Evolutionary conservation across 805 yeast genomes (phyloP), one percentile per base, ranked within the genome.

Genomic region (Barnettozyma wickerhamii): DNA sequence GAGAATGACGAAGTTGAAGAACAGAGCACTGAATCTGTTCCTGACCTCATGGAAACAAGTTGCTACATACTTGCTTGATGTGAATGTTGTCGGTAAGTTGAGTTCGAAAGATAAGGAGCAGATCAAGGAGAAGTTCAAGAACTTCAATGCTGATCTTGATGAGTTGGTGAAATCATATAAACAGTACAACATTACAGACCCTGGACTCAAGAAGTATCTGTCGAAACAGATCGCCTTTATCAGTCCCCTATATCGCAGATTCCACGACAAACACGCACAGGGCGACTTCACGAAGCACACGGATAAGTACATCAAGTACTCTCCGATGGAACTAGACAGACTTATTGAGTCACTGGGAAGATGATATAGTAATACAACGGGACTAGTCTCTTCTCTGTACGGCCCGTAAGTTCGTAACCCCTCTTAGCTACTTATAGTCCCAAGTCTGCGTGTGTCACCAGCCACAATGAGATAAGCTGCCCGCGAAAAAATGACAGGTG

Each of bases 61-160:
- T 19, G 88, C 95, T 4, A 72, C 85, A 18, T 72, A 77, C 38
- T 70, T 91, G 36, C 80, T 91, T 72, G 95, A 84, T 52, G 84
- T 83, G 51, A 84, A 95, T 2, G 79, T 83, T 12, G 79, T 79
- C 23, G 75, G 74, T 27, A 73, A 66, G 48, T 58, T 66, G 48
- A 66, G 77, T 33, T 77, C 79, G n/a, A 84, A 85, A 50, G 95
- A 88, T 49, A 77, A 79, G 47, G 96, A 88, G 40, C 76, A 71
- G 37, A 77, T 88, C 41, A 93, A 91, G 55, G 96, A 93, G 46
- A 78, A 86, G 55, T 88, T 87, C 64, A 77, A 75, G 48, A 81
- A 74, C 44, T 93, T 91, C 65, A 91, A 90, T 58, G 77, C 76
- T 21, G 82, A 81, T 33, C 85, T 93, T 57, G 98, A 93, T 40